Base-by-base conservation (phyloP, 257 asterid species). In the Penstemon eatonii region DNA sequence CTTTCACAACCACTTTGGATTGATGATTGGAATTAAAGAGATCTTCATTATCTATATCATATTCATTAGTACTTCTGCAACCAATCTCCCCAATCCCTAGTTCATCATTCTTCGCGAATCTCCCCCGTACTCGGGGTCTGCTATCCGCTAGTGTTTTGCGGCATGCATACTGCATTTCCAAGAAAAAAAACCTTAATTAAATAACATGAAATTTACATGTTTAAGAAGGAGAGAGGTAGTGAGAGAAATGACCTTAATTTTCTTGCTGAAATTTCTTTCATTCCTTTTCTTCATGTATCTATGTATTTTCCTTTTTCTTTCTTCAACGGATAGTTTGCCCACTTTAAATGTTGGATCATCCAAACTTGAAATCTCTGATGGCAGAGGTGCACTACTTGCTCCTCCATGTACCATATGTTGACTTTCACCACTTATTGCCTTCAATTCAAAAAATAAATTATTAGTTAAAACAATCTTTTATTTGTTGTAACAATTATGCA, bases 111-210 rank as follows among this genome's bases (percentile, higher is more conserved):
- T 89, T 91, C 0, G 97, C 93, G 45, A 91, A 91, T 73, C 97
- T 82, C 63, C 97, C 97, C 75, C 96, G 78, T 5, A 91, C 97
- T 9, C 97, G 80, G 7, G 97, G 97, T 77, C 97, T 76, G 68
- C 93, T 88, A 66, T 91, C 97, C 42, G 97, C 97, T 5, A 91
- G 83, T 52, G 96, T 91, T 81, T 91, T 91, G 41, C 97, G 88
- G 71, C 97, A 91, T 7, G 96, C 96, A 75, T 91, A 91, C 97
- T 91, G 82, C 82, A 76, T 8, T 36, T 25, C 33, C 3, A 25
- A 25, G 33, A 25, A 25, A 1, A 25, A 25, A 25, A 25, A 25
- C 33, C 2, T 25, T 25, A 25, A 25, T 25, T 25, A 25, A 25
- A 40, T 45, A 7, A 0, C 6, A 3, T 40, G 15, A 40, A n/a